Conservation (phyloP, 331 rosid genomes). For the Rhamnella rubrinervis region DNA sequence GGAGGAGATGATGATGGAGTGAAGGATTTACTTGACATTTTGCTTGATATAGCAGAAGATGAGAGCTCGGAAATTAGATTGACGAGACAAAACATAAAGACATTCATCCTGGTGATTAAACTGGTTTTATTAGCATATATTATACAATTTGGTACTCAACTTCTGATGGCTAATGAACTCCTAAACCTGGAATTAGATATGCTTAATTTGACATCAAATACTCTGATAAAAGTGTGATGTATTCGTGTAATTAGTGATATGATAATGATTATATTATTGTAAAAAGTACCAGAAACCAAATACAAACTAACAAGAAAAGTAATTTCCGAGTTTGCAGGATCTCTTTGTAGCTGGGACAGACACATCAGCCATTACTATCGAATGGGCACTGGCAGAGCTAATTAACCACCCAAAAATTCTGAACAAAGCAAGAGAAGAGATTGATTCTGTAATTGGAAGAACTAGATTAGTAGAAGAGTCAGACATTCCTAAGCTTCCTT, state of each 20-base stretch:
- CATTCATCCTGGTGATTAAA: slow-evolving; percentile 10
- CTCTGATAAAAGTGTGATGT: no score
- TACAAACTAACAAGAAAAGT: neutral
- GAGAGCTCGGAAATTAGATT: slow-evolving; percentile 12
- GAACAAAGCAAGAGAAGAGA: slow-evolving; percentile 48
- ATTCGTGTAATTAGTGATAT: no score
- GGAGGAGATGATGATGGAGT: neutral
- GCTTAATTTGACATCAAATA: no score
- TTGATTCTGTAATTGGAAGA: slow-evolving; percentile 23
- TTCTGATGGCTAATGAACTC: no score
- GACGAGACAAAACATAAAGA: slow-evolving; percentile 8
- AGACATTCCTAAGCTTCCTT: neutral
- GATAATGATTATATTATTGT: no score
- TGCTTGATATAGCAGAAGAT: slow-evolving; percentile 16
- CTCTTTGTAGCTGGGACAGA: slow-evolving; percentile 10
- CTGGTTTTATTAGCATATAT: neutral
- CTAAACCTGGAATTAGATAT: no score
- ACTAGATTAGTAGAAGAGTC: slow-evolving; percentile 38
- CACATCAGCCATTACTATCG: neutral
- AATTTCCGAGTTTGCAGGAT: neutral
- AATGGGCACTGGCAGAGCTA: slow-evolving; percentile 52
- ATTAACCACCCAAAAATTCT: slow-evolving; percentile 44
- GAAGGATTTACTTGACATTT: slow-evolving; percentile 18
- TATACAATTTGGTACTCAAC: no score
- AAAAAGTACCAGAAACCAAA: no score